Percentiles rank a stretch among this genome's conserved stretches.
phyloP scores from a whole-genome alignment of 345 rosid genomes.

The Eucalyptus victrix region DNA sequence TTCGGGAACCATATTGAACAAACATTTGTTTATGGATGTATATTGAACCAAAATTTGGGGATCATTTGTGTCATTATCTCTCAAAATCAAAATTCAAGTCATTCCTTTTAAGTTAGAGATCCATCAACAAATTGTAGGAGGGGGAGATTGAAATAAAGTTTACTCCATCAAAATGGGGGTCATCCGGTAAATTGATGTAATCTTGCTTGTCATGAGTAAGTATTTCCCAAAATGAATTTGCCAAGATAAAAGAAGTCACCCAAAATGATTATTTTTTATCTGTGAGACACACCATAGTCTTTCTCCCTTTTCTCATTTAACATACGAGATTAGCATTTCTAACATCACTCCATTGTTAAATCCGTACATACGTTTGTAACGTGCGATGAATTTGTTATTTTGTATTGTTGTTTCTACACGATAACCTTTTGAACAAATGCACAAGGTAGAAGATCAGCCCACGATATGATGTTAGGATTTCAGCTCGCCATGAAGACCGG shows the following conservation, averaged over 20 bases:
- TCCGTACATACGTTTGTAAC: not conserved
- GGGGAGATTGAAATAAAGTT: not conserved
- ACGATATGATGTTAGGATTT: not conserved
- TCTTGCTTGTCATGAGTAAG: not conserved
- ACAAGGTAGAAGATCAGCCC: not conserved
- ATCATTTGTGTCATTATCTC: too few relatives aligned
- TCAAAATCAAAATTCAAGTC: fast-evolving
- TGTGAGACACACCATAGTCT: not conserved
- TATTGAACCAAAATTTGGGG: too few relatives aligned
- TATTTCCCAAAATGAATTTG: not conserved
- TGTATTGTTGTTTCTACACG: not conserved
- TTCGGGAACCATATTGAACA: fast-evolving
- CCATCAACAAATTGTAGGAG: not conserved
- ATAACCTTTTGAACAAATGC: not conserved
- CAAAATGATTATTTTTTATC: not conserved
- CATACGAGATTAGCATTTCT: not conserved
- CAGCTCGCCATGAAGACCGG: not conserved
- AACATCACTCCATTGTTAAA: not conserved
- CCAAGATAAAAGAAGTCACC: not conserved
- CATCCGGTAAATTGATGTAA: fast-evolving
- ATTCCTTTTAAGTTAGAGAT: not conserved
- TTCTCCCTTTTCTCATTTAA: not conserved
- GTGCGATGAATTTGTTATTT: not conserved
- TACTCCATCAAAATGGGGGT: not conserved
- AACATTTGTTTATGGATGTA: too few relatives aligned